Evolutionary conservation across 2,329 filamentous ascomycete species (phyloP).

Genomic region (Neobulgaria alba): DNA sequence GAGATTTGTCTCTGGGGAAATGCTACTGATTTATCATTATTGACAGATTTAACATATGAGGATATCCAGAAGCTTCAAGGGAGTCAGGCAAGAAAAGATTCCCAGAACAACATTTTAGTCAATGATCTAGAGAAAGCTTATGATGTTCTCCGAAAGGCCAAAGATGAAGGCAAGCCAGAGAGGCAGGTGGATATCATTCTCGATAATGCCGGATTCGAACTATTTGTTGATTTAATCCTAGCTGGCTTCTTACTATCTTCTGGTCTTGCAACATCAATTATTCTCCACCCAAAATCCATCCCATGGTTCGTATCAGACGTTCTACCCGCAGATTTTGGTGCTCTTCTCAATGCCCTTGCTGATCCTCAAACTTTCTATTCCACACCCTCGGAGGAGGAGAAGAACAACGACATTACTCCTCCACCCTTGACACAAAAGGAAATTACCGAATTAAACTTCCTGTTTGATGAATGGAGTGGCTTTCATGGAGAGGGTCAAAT

Average conservation of each 20-base stretch:
- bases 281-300: constrained; percentile 88
- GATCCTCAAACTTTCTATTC: constrained; percentile 73
- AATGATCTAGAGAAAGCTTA: constrained; percentile 77
- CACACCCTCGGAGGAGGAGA: constrained; percentile 60
- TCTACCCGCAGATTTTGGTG: constrained; percentile 72
- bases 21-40: constrained; percentile 84
- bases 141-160: constrained; percentile 54
- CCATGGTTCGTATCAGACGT: constrained; percentile 99
- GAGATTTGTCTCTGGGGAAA: constrained; percentile 98
- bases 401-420: constrained; percentile 46
- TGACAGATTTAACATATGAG: constrained; percentile 85
- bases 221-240: constrained; percentile 89
- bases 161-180: constrained; percentile 54
- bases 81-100: constrained; percentile 71
- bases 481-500: constrained; percentile 80
- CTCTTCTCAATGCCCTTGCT: constrained; percentile 73
- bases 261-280: constrained; percentile 75
- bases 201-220: constrained; percentile 94
- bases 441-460: constrained; percentile 55
- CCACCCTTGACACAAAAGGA: constrained; percentile 60
- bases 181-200: constrained; percentile 87
- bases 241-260: constrained; percentile 82
- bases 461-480: constrained; percentile 74
- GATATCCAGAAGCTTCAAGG: constrained; percentile 97
- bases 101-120: constrained; percentile 84